Evolutionary conservation across 306 rosid genomes (phyloP).

Genomic region (Cicer yamashitae): DNA sequence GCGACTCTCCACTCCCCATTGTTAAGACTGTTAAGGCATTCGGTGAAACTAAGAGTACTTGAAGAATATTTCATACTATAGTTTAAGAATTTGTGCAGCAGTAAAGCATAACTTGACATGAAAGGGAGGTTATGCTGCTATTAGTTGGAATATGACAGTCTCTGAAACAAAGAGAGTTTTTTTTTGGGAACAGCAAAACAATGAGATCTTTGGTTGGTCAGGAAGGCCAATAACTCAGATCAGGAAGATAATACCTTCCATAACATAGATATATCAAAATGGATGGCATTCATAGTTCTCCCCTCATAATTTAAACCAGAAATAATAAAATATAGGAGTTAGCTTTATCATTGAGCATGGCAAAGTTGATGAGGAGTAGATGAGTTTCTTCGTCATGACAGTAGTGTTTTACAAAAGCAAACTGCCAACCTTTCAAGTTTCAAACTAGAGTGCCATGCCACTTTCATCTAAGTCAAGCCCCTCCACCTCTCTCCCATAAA

Average conservation of each 20-base stretch:
- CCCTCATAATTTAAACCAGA: neutral
- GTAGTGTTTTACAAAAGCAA: no score
- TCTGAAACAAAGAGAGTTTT: conserved; percentile 28
- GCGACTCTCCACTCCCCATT: conserved; percentile 39
- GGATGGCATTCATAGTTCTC: neutral
- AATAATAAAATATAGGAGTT: conserved; percentile 20
- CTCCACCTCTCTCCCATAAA: no score
- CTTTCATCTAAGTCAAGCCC: no score
- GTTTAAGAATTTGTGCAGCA: conserved; percentile 22
- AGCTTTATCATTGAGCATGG: conserved; percentile 31
- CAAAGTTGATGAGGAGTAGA: neutral
- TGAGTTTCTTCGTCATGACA: no score
- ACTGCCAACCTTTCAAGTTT: no score
- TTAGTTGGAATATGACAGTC: conserved; percentile 17
- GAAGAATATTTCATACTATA: conserved; percentile 10
- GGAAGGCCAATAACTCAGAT: neutral
- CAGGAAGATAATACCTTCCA: conserved; percentile 37
- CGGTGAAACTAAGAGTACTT: conserved; percentile 16
- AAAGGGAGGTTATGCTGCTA: conserved; percentile 12
- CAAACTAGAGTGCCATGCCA: no score
- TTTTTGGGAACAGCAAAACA: no score
- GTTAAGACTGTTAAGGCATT: neutral
- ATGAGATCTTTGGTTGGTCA: conserved; percentile 6
- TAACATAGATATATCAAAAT: conserved; percentile 36
- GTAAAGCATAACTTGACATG: conserved; percentile 29